Evolutionary conservation across 2,329 filamentous ascomycete genomes (phyloP), one percentile per base, ranked within the genome.

Genomic region (Phyllachora maydis): DNA sequence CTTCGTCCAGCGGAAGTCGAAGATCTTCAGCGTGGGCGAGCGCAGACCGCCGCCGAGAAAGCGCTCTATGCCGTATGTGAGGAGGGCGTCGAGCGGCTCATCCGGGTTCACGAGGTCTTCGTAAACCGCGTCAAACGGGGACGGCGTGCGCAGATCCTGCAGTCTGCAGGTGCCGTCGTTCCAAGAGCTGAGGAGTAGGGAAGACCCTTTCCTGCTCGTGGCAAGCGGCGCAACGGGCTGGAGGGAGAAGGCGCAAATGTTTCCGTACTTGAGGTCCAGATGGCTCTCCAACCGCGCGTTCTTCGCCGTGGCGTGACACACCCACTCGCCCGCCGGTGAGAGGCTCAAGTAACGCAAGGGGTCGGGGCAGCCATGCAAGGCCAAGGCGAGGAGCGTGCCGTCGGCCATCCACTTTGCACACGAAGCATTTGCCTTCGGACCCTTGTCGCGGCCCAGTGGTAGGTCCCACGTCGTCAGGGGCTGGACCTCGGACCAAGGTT

Each of bases 1-100:
- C 30, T 42, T 54, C 0, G 50, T 38, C 42, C 53, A 57, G 8
- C 61, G 57, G 26, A 61, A 59, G 43, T 66, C 61, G 28, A 65
- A 65, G 16, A 64, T 38, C 24, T 58, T 55, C 26, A 66, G 30
- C 7, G 47, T 43, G 0, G 50, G 41, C 4, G 45, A 43, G 10
- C 43, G 42, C 17, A 51, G 52, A 32, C 50, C 56, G 3, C 59
- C 60, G 0, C 50, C 50, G 4, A 65, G 35, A 28, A 66, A 66
- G 8, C 56, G 47, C 23, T 63, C 53, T 2, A 46, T 44, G 17
- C 58, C 59, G 25, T 56, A 57, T 1, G 56, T 46, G 3, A 64
- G 42, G 2, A 66, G 43, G 0, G 56, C 46, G 28, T 56, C 56
- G 14, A 51, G 46, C 9, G 49, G 39, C 15, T 54, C 46, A 28